A percentile compares a stretch with the other conserved stretches of the same genome.
phyloP scores from a whole-genome alignment of 306 rosid species.

The Hippophae rhamnoides region DNA sequence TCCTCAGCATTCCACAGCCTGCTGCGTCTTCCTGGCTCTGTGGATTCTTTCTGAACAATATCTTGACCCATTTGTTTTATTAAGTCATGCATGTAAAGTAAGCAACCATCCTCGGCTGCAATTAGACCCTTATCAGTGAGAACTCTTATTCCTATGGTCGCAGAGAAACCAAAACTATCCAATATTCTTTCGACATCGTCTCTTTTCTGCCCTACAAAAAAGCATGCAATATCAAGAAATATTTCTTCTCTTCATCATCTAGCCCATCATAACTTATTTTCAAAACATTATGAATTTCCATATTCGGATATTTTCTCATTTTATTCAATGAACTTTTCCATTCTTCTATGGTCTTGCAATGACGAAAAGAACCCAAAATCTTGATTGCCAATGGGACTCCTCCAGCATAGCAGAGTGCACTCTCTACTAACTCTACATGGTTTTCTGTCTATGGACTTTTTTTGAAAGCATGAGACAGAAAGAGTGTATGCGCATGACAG shows the following conservation, averaged over 20 bases:
- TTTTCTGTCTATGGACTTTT: not conserved
- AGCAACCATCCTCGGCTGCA: not conserved
- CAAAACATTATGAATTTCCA: not conserved
- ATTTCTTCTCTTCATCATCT: not conserved
- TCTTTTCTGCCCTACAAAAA: not conserved
- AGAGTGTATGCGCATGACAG: not conserved
- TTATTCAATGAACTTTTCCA: not conserved
- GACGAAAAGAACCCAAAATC: not conserved
- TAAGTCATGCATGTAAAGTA: constrained; percentile 1
- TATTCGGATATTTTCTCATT: not conserved
- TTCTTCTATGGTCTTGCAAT: not conserved
- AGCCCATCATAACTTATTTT: not conserved
- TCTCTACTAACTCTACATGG: not conserved
- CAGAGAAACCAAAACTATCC: not conserved
- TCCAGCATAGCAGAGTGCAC: not conserved
- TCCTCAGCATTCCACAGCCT: not conserved
- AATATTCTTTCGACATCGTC: not conserved
- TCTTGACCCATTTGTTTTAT: not conserved
- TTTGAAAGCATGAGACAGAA: not conserved
- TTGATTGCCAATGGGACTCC: not conserved
- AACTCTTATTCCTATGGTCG: not conserved
- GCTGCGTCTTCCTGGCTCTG: not conserved
- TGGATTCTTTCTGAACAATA: not conserved
- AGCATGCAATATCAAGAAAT: constrained; percentile 8
- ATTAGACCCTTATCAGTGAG: not conserved